Evolutionary conservation across 2,329 filamentous ascomycete genomes (phyloP).

Genomic region (Fusarium globosum): DNA sequence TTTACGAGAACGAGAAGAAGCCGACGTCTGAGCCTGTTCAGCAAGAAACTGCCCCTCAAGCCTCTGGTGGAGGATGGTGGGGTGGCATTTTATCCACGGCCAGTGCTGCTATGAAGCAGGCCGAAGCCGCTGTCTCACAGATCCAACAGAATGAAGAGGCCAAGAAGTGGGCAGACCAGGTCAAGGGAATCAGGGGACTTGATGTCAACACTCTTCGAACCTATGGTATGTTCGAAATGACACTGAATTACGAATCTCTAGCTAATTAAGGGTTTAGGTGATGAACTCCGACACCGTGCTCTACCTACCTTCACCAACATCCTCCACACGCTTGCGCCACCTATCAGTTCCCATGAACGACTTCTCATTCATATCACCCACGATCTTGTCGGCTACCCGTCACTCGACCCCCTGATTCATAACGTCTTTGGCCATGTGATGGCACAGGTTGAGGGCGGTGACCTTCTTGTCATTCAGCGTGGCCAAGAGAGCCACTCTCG

Average conservation of each 20-base stretch:
- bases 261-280: slow-evolving; percentile 66
- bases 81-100: slow-evolving; percentile 86
- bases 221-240: slow-evolving; percentile 48
- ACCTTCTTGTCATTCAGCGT: slow-evolving; percentile 92
- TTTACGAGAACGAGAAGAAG: slow-evolving; percentile 68
- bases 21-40: slow-evolving; percentile 57
- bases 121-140: slow-evolving; percentile 92
- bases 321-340: slow-evolving; percentile 93
- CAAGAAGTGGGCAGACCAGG: slow-evolving; percentile 94
- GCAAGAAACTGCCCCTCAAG: slow-evolving; percentile 44
- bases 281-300: slow-evolving; percentile 85
- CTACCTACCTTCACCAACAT: slow-evolving; percentile 95
- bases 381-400: slow-evolving; percentile 93
- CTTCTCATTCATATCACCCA: slow-evolving; percentile 98
- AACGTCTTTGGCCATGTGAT: slow-evolving; percentile 94
- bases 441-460: slow-evolving; percentile 98
- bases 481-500: slow-evolving; percentile 85
- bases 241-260: neutral
- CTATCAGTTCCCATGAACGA: slow-evolving; percentile 95
- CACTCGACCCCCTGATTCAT: slow-evolving; percentile 92
- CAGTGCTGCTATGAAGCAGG: slow-evolving; percentile 88
- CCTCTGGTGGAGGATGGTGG: slow-evolving; percentile 82
- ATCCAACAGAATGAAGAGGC: slow-evolving; percentile 97
- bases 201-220: slow-evolving; percentile 81
- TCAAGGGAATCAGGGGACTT: slow-evolving; percentile 69